Evolutionary conservation across 2,329 filamentous ascomycete genomes (phyloP), one percentile per base, ranked within the genome.

Genomic region (Colletotrichum godetiae): DNA sequence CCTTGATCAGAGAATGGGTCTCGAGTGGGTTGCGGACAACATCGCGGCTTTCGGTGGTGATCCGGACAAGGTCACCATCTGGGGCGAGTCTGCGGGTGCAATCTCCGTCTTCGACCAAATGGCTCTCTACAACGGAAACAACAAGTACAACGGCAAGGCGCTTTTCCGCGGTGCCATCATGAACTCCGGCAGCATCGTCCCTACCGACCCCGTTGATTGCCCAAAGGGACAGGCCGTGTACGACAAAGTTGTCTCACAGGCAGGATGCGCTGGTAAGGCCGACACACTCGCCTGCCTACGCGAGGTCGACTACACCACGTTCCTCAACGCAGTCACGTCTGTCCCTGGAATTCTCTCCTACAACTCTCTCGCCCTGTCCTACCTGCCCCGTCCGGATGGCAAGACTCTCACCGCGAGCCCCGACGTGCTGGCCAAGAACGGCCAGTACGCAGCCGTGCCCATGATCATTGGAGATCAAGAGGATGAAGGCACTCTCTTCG

Each of bases 91-190:
- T 0, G 88, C 89, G 0, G 89, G 89, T 1, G 81, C 86, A 1
- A 91, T 92, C 66, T 92, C 90, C 0, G 90, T 91, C 1, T 85
- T 89, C 59, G 87, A 92, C 75, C 92, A 93, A 62, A 90, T 91
- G 84, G 79, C 87, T 3, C 79, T 92, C 56, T 91, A 92, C 74
- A 86, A 88, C 60, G 92, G 92, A 0, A 83, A 93, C 77, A 85
- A 88, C 77, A 89, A 84, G 1, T 92, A 93, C 81, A 92, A 92
- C 2, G 90, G 88, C 27, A 88, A 89, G 74, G 85, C 89, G 1
- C 83, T 93, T 0, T 93, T 93, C 84, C 86, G 89, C 15, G 91
- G 83, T 1, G 91, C 83, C 6, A 93, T 93, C 76, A 92, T 93
- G 91, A 87, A 89, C 80, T 89, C 87, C 1, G 90, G 90, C 1